phyloP scores from a whole-genome alignment of 345 rosid genomes.

The Populus ilicifolia region DNA sequence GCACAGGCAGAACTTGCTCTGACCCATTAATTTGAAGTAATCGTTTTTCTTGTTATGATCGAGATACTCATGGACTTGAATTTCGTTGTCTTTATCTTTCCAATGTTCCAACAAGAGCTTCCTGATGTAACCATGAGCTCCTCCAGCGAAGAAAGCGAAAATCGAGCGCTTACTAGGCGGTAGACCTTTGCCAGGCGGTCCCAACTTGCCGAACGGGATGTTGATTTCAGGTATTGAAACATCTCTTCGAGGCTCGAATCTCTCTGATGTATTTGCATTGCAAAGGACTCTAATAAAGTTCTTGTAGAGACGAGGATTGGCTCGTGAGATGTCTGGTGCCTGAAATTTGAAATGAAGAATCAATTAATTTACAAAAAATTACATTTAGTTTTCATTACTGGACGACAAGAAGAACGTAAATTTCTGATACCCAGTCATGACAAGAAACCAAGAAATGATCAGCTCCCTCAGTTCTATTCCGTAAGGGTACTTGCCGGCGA shows the following conservation, averaged over 20 bases:
- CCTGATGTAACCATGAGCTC: slow-evolving; percentile 58
- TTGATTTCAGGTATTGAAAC: slow-evolving; percentile 57
- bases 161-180: slow-evolving; percentile 35
- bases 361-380: neutral
- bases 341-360: slow-evolving; percentile 8
- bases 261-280: slow-evolving; percentile 74
- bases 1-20: slow-evolving; percentile 51
- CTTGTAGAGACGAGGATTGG: slow-evolving; percentile 44
- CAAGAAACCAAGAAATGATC: slow-evolving; percentile 67
- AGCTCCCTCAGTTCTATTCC: slow-evolving; percentile 61
- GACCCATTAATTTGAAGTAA: slow-evolving; percentile 43
- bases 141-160: slow-evolving; percentile 67
- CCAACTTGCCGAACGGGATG: slow-evolving; percentile 23
- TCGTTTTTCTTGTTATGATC: slow-evolving; percentile 19
- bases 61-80: slow-evolving; percentile 51
- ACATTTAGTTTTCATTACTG: too few species aligned
- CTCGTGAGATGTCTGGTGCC: slow-evolving; percentile 62
- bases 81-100: slow-evolving; percentile 56
- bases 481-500: slow-evolving; percentile 40
- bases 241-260: slow-evolving; percentile 57
- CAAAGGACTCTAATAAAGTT: slow-evolving; percentile 63
- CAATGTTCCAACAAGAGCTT: slow-evolving; percentile 45
- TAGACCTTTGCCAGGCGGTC: slow-evolving; percentile 8
- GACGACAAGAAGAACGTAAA: neutral
- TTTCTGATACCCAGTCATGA: slow-evolving; percentile 53